Evolutionary conservation across 83 land plant species (phyloP).

Genomic region (Diphasiastrum complanatum): DNA sequence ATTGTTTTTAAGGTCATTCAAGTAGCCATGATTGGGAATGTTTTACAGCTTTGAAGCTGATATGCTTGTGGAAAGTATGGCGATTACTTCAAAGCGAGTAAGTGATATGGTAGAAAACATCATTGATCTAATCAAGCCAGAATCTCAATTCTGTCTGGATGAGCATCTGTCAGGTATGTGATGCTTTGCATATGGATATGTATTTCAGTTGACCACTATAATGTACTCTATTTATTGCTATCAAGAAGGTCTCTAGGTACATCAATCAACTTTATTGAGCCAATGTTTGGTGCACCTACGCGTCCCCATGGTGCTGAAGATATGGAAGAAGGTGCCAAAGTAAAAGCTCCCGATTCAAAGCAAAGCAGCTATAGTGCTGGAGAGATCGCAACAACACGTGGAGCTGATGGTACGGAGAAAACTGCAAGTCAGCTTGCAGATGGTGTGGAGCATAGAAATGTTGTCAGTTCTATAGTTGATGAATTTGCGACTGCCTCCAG

Average conservation of each 20-base stretch:
- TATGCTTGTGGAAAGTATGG: conserved; percentile 5
- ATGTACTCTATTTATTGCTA: neutral
- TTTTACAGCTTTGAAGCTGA: conserved; percentile 9
- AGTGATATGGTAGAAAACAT: neutral
- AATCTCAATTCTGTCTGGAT: conserved; percentile 6
- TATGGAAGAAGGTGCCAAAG: conserved; percentile 5
- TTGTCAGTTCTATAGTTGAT: too few species aligned
- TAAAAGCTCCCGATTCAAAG: neutral
- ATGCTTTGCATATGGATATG: too few species aligned
- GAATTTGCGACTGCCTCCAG: too few species aligned
- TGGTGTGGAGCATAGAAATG: too few species aligned
- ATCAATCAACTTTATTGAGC: conserved; percentile 2
- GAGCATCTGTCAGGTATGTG: conserved; percentile 16
- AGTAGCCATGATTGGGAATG: too few species aligned
- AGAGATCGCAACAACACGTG: too few species aligned
- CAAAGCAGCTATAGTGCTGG: too few species aligned
- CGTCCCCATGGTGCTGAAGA: conserved; percentile 1
- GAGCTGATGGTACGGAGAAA: too few species aligned
- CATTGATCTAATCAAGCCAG: too few species aligned
- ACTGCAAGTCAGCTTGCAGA: too few species aligned
- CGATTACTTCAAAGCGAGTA: neutral
- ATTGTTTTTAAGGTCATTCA: too few species aligned
- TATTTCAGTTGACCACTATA: conserved; percentile 5
- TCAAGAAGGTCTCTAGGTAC: neutral
- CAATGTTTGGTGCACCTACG: conserved; percentile 6